Evolutionary conservation across 371 early-diverging fungal genomes (phyloP), one percentile per base, ranked within the genome.

Genomic region (Parasitella parasitica): DNA sequence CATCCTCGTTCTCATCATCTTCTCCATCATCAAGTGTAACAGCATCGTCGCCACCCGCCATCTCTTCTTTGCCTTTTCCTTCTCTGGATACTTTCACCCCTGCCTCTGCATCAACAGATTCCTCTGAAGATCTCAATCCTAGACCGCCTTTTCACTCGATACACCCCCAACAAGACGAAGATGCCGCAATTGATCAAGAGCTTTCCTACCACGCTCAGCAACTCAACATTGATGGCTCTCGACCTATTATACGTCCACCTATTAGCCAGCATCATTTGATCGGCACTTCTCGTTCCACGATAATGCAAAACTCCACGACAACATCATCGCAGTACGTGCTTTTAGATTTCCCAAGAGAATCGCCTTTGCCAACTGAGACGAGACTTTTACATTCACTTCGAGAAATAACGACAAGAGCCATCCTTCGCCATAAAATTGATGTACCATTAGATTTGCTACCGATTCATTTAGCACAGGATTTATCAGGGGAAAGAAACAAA

Each of bases 131-230:
- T 8, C 20, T 20, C 16, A 28, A 13, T 7, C 22, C 37, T 3
- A 20, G 20, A 16, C 57, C 28, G 12, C 30, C 18, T 9, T 41
- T 30, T 15, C 57, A 20, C 37, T 37, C 46, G 57, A 1, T 34
- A 35, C 49, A n/a, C 38, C 35, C 39, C 1, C 65, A 69, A 22
- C 67, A 72, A 15, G 80, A 80, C 28, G 69, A 73, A 32, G 80
- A 80, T 34, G 80, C 76, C 0, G 22, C 70, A 8, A 77, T 80
- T 54, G 80, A 80, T 60, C 73, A 72, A 36, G 76, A 77, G 54
- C 61, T 80, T 13, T 71, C 74, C 0, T 77, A 61, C 46, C 76
- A 72, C 50, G 80, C 80, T 20, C 77, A 70, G 4, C 71, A 77
- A 48, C 64, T 80, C 4, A 77, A 77, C 46, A 69, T 80, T 13